phyloP scores from a whole-genome alignment of 1,139 yeast genomes.

The Yamadazyma dushanensis region DNA sequence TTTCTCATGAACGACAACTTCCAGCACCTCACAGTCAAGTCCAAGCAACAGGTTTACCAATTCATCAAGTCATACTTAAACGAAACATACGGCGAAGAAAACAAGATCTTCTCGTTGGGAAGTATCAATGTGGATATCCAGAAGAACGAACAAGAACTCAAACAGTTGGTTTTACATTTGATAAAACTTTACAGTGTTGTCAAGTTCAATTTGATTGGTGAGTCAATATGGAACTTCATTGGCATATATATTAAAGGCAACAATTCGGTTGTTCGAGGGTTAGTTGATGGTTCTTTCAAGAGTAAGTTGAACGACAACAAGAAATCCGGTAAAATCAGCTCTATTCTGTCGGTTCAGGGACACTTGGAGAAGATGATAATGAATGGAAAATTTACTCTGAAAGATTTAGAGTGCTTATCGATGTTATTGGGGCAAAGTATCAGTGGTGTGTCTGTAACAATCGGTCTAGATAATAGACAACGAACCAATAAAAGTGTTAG shows the following conservation, averaged over 20 bases:
- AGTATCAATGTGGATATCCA: constrained; percentile 67
- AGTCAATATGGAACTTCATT: constrained; percentile 62
- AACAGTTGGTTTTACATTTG: constrained; percentile 52
- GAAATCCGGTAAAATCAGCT: constrained; percentile 51
- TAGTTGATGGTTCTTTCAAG: constrained; percentile 55
- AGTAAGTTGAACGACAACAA: constrained; percentile 49
- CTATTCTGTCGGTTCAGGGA: constrained; percentile 44
- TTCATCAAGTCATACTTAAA: constrained; percentile 57
- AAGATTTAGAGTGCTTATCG: constrained; percentile 46
- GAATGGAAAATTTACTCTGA: constrained; percentile 41
- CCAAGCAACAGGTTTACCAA: constrained; percentile 57
- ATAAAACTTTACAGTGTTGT: constrained; percentile 54
- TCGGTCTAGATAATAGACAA: constrained; percentile 10
- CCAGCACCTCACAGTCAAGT: constrained; percentile 44
- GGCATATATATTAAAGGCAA: constrained; percentile 52
- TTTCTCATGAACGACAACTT: constrained; percentile 39
- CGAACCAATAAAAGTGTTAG: constrained; percentile 15
- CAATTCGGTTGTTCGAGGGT: constrained; percentile 45
- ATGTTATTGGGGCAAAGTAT: constrained; percentile 44
- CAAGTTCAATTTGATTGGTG: constrained; percentile 57
- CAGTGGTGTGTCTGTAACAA: constrained; percentile 15
- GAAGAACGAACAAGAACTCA: constrained; percentile 47
- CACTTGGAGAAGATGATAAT: constrained; percentile 44
- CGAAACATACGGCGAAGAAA: constrained; percentile 62
- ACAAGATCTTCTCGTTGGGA: constrained; percentile 64